Conservation (phyloP, 257 asterid species). For the Catharanthus roseus region DNA sequence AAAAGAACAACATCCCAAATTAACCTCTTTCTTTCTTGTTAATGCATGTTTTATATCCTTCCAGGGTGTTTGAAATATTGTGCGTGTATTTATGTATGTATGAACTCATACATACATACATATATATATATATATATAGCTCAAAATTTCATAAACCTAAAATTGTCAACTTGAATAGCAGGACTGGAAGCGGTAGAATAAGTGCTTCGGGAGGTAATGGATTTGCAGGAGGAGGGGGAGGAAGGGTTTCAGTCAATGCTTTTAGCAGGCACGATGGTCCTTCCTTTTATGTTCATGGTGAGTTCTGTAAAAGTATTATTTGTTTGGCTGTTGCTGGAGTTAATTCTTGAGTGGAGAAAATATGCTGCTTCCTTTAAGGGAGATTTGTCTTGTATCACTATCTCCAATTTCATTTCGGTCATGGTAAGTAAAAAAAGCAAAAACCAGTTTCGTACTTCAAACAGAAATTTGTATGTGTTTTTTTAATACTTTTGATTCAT, state of each 20-base stretch:
- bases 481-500: not conserved
- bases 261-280: constrained; percentile 76
- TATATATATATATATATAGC: too few relatives aligned
- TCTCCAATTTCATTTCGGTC: not conserved
- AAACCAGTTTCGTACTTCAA: not conserved
- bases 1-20: not conserved
- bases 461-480: not conserved
- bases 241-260: constrained; percentile 69
- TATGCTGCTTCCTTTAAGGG: not conserved
- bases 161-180: constrained; percentile 35
- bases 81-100: not conserved
- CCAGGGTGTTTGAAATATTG: not conserved
- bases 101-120: too few relatives aligned
- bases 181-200: constrained; percentile 73
- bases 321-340: constrained; percentile 5
- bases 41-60: not conserved
- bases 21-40: not conserved
- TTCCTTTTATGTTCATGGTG: constrained; percentile 64
- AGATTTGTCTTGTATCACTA: not conserved
- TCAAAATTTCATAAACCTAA: constrained; percentile 11
- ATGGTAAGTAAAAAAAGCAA: too few relatives aligned
- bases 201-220: constrained; percentile 91
- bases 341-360: not conserved
- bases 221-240: constrained; percentile 97
- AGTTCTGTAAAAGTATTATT: constrained; percentile 21